Conservation (phyloP, 192 early-diverging fungal genomes). For the Gaertneriomyces sp. region DNA sequence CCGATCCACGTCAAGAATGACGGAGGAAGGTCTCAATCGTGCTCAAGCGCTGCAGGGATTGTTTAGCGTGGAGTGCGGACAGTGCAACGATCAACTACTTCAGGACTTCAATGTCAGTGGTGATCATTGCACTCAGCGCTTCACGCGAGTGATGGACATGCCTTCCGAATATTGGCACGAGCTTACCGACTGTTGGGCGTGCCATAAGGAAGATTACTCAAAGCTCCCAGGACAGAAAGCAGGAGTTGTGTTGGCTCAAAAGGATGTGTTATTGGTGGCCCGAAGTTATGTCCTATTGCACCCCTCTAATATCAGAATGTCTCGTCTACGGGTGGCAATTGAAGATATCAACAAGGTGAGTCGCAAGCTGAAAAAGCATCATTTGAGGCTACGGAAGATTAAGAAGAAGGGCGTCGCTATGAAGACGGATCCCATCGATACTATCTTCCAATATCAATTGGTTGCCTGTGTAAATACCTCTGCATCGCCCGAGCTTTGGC, state of each 20-base stretch:
- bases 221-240: slow-evolving; percentile 38
- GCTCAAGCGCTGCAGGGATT: too few relatives aligned
- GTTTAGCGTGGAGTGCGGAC: too few relatives aligned
- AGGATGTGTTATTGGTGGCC: slow-evolving; percentile 30
- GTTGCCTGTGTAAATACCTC: slow-evolving; percentile 27
- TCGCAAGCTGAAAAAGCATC: background rate
- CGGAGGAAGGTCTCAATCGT: too few relatives aligned
- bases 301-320: slow-evolving; percentile 33
- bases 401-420: slow-evolving; percentile 28
- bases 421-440: slow-evolving; percentile 34
- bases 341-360: slow-evolving; percentile 12
- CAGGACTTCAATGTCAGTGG: too few relatives aligned
- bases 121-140: background rate
- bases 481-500: slow-evolving; percentile 7
- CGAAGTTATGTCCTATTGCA: slow-evolving; percentile 37
- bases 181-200: slow-evolving; percentile 54
- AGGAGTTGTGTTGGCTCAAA: slow-evolving; percentile 34
- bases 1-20: too few relatives aligned
- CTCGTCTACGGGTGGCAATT: slow-evolving; percentile 21
- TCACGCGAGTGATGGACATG: slow-evolving; percentile 32
- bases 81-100: too few relatives aligned
- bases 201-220: slow-evolving; percentile 53
- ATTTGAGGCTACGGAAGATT: slow-evolving; percentile 16
- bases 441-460: slow-evolving; percentile 42
- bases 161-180: slow-evolving; percentile 57